These are phyloP conservation scores for Fusarium liriodendri DNA, from an alignment of 2,329 filamentous ascomycete genomes.

Conservation along the genomic window DNA sequence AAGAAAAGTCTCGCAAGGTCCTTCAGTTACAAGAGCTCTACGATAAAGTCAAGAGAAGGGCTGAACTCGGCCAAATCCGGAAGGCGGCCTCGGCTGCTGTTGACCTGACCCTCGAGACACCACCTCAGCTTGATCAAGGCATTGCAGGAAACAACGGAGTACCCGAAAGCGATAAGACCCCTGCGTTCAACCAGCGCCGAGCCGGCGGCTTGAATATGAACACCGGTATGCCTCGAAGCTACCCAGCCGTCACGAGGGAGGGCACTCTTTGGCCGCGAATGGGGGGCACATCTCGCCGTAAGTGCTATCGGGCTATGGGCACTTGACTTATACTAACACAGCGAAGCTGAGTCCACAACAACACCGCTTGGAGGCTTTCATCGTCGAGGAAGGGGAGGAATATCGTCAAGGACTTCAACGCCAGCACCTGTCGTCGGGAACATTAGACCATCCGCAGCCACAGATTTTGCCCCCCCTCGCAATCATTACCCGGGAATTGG, in stretches of 20 bases:
- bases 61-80: slow-evolving; percentile 66
- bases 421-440: slow-evolving; percentile 14
- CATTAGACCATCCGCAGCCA: slow-evolving; percentile 9
- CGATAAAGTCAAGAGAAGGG: slow-evolving; percentile 68
- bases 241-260: slow-evolving; percentile 14
- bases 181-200: slow-evolving; percentile 26
- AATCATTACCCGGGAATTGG: slow-evolving; percentile 42
- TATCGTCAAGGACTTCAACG: slow-evolving; percentile 13
- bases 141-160: slow-evolving; percentile 8
- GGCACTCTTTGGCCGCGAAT: slow-evolving; percentile 33
- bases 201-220: slow-evolving; percentile 35
- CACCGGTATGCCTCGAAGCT: slow-evolving; percentile 19
- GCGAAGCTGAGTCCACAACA: slow-evolving; percentile 16
- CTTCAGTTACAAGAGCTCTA: slow-evolving; percentile 75
- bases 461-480: slow-evolving; percentile 30
- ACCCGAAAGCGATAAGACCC: background rate
- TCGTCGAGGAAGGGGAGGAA: slow-evolving; percentile 18
- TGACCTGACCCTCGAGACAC: slow-evolving; percentile 42
- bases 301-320: background rate
- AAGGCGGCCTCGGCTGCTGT: slow-evolving; percentile 62
- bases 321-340: slow-evolving; percentile 10
- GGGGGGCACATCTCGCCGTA: slow-evolving; percentile 25
- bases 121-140: slow-evolving; percentile 18
- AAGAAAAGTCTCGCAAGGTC: slow-evolving; percentile 77
- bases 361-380: slow-evolving; percentile 10